Base-by-base conservation (phyloP, 2,329 filamentous ascomycete species). In the Hypoxylon sp. region DNA sequence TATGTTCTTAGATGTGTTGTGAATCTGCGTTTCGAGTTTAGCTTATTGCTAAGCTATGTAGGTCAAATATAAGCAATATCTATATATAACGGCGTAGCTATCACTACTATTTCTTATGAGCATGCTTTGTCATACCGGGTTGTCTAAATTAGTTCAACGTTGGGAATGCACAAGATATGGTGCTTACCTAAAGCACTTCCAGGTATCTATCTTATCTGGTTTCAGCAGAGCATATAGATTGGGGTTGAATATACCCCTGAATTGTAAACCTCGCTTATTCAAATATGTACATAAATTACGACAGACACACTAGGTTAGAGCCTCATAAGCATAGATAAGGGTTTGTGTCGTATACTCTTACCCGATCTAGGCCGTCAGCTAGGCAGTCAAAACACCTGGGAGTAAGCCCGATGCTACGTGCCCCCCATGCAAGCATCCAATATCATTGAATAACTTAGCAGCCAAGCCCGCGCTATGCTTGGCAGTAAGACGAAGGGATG, bases 401-500 rank as follows among this genome's bases (percentile, higher is more conserved):
- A 26, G 29, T 33, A 57, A 17, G 31, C 26, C 29, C 22, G 46
- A 57, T 37, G 5, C 13, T 14, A 57, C 17, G 29, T 6, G 39
- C 2, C 5, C 24, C 5, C 19, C 44, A 39, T 19, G 31, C 55
- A 29, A 37, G 44, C 14, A n/a, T 29, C 19, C 57, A 29, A 44
- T 53, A 44, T 31, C 42, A 39, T 35, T 26, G 39, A 48, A 8
- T n/a, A 14, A 11, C n/a, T 44, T 42, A 24, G 22, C 46, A 17
- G 59, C 35, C 59, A 46, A 55, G 42, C 39, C n/a, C 17, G 8
- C 17, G 39, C 48, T 4, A 29, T 37, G 31, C 55, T 58, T 48
- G 46, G 52, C 59, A 35, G 59, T 55, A 44, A 50, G 59, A 37
- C 48, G 51, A 39, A 50, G 19, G 33, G 39, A 3, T 17, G 50